Evolutionary conservation across 768 basidiomycete genomes (phyloP).

Genomic region (Suillus cothurnatus): DNA sequence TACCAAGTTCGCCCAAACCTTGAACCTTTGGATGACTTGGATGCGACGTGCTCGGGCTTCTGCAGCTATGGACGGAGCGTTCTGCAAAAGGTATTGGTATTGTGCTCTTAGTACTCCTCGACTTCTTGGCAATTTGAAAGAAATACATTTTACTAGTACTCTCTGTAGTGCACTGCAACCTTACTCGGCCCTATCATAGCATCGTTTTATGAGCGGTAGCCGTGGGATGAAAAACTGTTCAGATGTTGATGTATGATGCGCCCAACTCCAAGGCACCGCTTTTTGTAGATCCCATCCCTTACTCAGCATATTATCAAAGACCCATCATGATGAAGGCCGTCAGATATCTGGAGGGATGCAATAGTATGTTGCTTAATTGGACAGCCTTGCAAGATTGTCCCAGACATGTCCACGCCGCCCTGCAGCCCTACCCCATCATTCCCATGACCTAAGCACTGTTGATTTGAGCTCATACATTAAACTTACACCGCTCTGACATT

Average conservation of each 20-base stretch:
- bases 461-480: background rate
- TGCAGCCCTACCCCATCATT: background rate
- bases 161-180: too few species aligned
- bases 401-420: background rate
- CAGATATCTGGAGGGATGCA: background rate
- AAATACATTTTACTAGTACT: too few species aligned
- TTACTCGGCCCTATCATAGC: background rate
- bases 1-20: background rate
- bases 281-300: background rate
- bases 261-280: background rate
- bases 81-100: background rate
- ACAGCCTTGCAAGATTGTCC: background rate
- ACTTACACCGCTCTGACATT: background rate
- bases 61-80: background rate
- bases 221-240: background rate
- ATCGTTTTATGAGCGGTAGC: background rate
- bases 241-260: background rate
- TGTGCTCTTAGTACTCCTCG: background rate
- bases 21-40: background rate
- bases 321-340: background rate
- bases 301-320: background rate
- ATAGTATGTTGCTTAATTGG: background rate
- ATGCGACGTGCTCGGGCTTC: background rate
- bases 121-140: too few species aligned
- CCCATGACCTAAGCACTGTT: background rate